Evolutionary conservation across 1,139 yeast species (phyloP), one percentile per base, ranked within the genome.

Genomic region (Suhomyces ambrosiae): DNA sequence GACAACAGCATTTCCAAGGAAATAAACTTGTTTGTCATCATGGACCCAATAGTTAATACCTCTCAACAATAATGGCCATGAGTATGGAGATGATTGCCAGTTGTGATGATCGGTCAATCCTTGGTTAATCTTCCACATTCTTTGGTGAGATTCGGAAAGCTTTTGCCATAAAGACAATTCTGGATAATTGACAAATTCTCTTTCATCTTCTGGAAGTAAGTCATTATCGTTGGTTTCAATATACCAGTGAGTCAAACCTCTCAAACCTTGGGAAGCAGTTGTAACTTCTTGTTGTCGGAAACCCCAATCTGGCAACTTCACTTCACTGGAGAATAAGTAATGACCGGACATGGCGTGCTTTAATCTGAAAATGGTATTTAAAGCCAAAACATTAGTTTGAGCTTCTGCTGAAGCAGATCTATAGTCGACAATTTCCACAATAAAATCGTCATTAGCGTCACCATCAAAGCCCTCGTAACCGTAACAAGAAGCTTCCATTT

Each of bases 261-360:
- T 67, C 44, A 78, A 74, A 58, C 97, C 97, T 54, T 81, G 87
- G 35, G 79, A 71, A 35, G 97, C 94, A 64, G 96, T 80, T 8
- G 96, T 82, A 33, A 94, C 98, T 69, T 92, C 99, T 64, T 88
- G 97, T 68, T 94, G 98, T 52, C 85, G 94, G 55, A 85, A 89
- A 3, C 92, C 98, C 97, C 97, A 92, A 41, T 82, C 83, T 41
- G 98, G 98, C 50, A 92, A 78, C 63, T 86, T 87, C 35, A 80
- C 83, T 46, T 79, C 81, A 58, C 87, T 89, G 18, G 97, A 87
- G 64, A 90, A 92, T 54, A 94, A 71, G 56, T 85, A 83, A 65
- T 95, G 81, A 36, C 96, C 96, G 25, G 92, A 76, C 82, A 86
- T 79, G 35, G 94, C 89, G 59, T 94, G 98, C 61, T 80, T 82